Base-by-base conservation (phyloP, 75 land plant species). In the Selaginella tamariscina region DNA sequence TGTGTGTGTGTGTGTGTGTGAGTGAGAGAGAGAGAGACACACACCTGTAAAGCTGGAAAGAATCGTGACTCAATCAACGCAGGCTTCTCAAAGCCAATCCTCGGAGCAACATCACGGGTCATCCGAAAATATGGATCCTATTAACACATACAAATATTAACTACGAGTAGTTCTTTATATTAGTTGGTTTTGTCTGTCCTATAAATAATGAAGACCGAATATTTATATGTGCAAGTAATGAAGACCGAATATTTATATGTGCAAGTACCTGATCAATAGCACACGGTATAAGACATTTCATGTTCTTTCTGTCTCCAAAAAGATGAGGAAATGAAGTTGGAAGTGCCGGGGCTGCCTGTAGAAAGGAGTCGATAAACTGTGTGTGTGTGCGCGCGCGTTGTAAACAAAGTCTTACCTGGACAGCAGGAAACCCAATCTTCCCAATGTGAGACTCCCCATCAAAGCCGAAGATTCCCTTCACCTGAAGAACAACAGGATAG, bases 41-140 rank as follows among this genome's bases (percentile, higher is more conserved):
- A 49, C 60, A 92, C 97, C 97, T 92, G 95, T 69, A 92, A 81
- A 18, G 97, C 95, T 68, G 97, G 97, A 72, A 92, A 92, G 60
- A 92, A 92, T 27, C 56, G 33, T 11, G 95, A 92, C 54, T 89
- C 89, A 71, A 92, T 89, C 32, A 92, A 75, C 49, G 97, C 84
- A 62, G 95, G 97, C 64, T 92, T 92, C 20, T 86, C 77, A 73
- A 75, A 89, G 32, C 97, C 97, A 65, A 92, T 56, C 26, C 95
- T 78, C 9, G 97, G 97, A 66, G 97, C 97, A 76, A 86, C 97
- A 80, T 92, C 97, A 29, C 95, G 67, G 24, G 97, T 92, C 97
- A 92, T 89, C 69, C 97, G 77, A 79, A 92, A 92, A 72, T 92
- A 92, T 39, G 97, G 97, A 80, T 92, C 97, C 97, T 92, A 82